A percentile compares a stretch with the other conserved stretches of the same genome.
Evolutionary conservation across 2,329 filamentous ascomycete genomes (phyloP).

Genomic region (Colletotrichum sp.): DNA sequence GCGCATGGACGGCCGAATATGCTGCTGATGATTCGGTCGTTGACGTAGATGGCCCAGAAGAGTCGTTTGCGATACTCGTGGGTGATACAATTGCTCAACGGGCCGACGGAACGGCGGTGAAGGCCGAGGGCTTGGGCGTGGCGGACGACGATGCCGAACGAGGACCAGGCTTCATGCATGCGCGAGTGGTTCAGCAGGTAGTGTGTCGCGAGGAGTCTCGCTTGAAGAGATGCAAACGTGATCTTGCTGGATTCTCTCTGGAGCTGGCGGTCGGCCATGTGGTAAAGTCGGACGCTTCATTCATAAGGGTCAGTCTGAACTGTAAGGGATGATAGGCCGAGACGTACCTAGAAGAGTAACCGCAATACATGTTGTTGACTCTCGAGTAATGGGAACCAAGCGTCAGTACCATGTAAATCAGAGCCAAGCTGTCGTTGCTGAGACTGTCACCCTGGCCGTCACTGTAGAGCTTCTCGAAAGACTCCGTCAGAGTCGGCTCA

Average conservation of each 20-base stretch:
- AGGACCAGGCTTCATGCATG: background rate
- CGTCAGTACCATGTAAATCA: background rate
- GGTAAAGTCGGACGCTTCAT: background rate
- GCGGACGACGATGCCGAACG: background rate
- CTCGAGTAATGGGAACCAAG: background rate
- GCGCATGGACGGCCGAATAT: conserved; percentile 28
- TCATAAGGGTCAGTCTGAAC: accelerated
- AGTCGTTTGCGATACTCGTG: conserved; percentile 4
- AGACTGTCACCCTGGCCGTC: background rate
- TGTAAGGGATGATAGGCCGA: accelerated
- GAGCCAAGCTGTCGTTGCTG: accelerated
- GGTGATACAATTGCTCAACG: background rate
- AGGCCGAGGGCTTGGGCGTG: background rate
- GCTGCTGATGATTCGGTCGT: conserved; percentile 26
- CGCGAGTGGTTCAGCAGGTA: background rate
- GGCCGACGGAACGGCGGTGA: background rate
- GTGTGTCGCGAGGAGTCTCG: background rate
- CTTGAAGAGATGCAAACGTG: background rate
- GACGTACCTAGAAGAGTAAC: background rate
- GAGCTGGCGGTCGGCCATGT: background rate
- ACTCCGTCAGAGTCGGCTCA: background rate
- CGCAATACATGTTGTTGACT: background rate
- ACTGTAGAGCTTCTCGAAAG: background rate
- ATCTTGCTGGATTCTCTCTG: background rate
- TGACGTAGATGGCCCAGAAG: conserved; percentile 29